Evolutionary conservation across 2,329 filamentous ascomycete species (phyloP).

Genomic region (Periconia macrospinosa): DNA sequence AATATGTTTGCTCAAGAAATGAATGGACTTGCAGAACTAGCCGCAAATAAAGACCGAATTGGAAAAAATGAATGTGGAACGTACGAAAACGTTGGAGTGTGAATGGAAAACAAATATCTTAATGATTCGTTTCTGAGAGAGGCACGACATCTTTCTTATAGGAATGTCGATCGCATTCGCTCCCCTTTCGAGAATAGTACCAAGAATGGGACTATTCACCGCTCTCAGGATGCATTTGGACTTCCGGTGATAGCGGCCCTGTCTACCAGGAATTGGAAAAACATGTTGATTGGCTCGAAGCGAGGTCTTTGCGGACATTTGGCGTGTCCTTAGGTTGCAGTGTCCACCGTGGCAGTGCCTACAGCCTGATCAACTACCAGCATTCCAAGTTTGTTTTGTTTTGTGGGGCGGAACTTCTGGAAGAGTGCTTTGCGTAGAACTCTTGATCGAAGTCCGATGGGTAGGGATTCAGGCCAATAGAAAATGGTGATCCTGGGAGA

Average conservation of each 20-base stretch:
- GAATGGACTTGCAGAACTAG: constrained; percentile 1
- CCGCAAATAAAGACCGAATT: background rate
- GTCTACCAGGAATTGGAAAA: background rate
- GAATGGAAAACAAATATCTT: background rate
- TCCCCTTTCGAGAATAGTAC: background rate
- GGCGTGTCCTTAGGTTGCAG: background rate
- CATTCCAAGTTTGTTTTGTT: background rate
- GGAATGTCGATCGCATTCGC: background rate
- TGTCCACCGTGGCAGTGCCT: background rate
- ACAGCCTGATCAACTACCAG: background rate
- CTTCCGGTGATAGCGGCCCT: background rate
- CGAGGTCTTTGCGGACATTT: background rate
- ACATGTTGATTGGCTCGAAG: background rate
- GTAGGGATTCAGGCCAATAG: background rate
- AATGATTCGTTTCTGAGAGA: background rate
- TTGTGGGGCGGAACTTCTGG: background rate
- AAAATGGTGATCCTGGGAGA: no score
- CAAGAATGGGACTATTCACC: background rate
- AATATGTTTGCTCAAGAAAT: background rate
- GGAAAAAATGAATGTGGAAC: background rate
- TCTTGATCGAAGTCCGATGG: background rate
- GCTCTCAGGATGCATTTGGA: background rate
- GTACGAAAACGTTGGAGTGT: background rate
- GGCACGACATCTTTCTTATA: background rate
- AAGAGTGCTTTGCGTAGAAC: background rate